Conservation (phyloP, 2,329 filamentous ascomycete species). For the Neonectria coccinea region DNA sequence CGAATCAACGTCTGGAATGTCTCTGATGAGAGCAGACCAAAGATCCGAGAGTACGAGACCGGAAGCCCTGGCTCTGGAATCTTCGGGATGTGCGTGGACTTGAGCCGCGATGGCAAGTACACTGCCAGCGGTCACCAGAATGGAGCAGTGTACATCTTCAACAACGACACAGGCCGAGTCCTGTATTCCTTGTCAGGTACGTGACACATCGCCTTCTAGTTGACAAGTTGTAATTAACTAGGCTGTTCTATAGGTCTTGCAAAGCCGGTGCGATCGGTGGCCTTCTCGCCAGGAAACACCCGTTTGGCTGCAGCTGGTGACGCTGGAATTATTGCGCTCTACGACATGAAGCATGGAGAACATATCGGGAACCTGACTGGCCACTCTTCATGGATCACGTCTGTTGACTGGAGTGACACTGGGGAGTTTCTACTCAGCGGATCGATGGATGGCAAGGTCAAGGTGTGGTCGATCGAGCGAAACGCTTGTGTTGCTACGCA, state of each 20-base stretch:
- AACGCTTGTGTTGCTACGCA: constrained; percentile 91
- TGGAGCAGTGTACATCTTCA: constrained; percentile 93
- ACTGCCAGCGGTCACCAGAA: constrained; percentile 95
- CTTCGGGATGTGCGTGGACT: constrained; percentile 89
- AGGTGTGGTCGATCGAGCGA: constrained; percentile 93
- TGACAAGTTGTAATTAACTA: constrained; percentile 21
- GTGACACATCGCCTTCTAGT: constrained; percentile 34
- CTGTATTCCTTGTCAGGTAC: constrained; percentile 85
- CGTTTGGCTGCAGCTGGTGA: constrained; percentile 92
- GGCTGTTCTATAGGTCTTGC: constrained; percentile 71
- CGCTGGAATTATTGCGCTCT: constrained; percentile 87
- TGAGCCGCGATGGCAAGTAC: constrained; percentile 82
- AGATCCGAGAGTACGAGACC: constrained; percentile 88
- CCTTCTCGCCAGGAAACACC: constrained; percentile 88
- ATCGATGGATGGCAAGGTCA: constrained; percentile 91
- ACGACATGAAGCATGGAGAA: constrained; percentile 92
- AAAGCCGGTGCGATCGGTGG: constrained; percentile 85
- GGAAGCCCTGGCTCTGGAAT: constrained; percentile 76
- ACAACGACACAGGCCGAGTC: constrained; percentile 87
- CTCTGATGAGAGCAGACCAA: constrained; percentile 64
- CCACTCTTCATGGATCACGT: constrained; percentile 88
- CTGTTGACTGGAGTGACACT: constrained; percentile 91
- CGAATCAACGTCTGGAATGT: constrained; percentile 90
- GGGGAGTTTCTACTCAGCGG: constrained; percentile 92
- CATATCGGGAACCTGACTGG: constrained; percentile 87